Conservation (phyloP, 805 yeast genomes). For the Saccharomyces cerevisiae region DNA sequence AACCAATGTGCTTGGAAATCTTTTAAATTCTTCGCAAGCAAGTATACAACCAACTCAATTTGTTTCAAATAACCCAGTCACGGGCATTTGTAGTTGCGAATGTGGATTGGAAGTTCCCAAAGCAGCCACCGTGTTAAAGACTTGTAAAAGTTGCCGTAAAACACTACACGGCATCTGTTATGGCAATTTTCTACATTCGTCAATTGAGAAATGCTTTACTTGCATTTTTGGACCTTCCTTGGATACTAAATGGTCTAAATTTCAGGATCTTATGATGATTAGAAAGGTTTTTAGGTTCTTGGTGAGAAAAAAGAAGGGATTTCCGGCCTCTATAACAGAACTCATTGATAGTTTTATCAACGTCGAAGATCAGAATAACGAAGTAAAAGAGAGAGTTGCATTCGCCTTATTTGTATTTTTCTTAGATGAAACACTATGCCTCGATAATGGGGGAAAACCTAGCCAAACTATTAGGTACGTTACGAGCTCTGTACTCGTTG, state of each 20-base stretch:
- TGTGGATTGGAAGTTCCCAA: slow-evolving; percentile 17
- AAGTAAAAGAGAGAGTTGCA: slow-evolving; percentile 8
- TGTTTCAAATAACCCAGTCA: neutral
- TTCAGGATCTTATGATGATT: slow-evolving; percentile 29
- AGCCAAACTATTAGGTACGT: slow-evolving; percentile 7
- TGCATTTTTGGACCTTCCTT: slow-evolving; percentile 21
- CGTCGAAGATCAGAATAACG: slow-evolving; percentile 6
- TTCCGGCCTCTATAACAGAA: slow-evolving; percentile 15
- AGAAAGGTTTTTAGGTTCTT: slow-evolving; percentile 31
- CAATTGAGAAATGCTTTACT: slow-evolving; percentile 20
- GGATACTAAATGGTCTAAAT: slow-evolving; percentile 11
- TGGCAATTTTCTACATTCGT: slow-evolving; percentile 17
- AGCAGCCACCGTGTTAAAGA: slow-evolving; percentile 6
- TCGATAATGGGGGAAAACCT: neutral
- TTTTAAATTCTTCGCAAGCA: slow-evolving; percentile 22
- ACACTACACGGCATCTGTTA: slow-evolving; percentile 32
- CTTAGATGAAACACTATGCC: slow-evolving; percentile 11
- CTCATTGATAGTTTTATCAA: slow-evolving; percentile 13
- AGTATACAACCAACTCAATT: slow-evolving; percentile 28
- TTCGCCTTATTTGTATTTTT: slow-evolving; percentile 13
- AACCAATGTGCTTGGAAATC: slow-evolving; percentile 24
- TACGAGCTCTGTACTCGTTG: slow-evolving; percentile 16
- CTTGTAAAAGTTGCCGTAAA: slow-evolving; percentile 29
- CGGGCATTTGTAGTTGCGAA: slow-evolving; percentile 23
- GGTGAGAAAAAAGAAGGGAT: slow-evolving; percentile 8